These are phyloP conservation scores for Jaapia argillacea DNA, from an alignment of 768 basidiomycete genomes.

Conservation along the genomic window DNA sequence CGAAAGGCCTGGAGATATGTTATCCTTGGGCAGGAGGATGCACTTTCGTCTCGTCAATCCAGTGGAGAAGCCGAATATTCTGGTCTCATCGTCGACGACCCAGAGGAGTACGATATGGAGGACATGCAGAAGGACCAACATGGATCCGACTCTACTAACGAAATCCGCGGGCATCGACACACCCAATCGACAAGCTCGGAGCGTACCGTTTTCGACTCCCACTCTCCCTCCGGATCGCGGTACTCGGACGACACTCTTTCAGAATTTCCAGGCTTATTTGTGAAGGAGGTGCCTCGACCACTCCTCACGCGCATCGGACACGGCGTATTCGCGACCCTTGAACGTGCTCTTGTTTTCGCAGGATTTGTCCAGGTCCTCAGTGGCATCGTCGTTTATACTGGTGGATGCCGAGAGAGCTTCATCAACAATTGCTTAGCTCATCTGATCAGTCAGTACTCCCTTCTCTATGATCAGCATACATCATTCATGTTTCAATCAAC, in stretches of 20 bases:
- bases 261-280: conserved; percentile 16
- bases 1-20: conserved; percentile 47
- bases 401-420: conserved; percentile 73
- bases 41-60: conserved; percentile 5
- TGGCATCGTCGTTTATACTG: conserved; percentile 78
- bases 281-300: conserved; percentile 7
- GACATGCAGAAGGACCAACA: conserved; percentile 32
- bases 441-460: conserved; percentile 67
- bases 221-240: conserved; percentile 29
- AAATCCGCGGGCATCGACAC: conserved; percentile 26
- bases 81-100: conserved; percentile 43
- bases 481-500: conserved; percentile 2
- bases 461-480: conserved; percentile 4
- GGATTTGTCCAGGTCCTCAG: conserved; percentile 56
- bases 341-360: conserved; percentile 59
- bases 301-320: conserved; percentile 31
- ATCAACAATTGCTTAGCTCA: conserved; percentile 84
- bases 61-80: conserved; percentile 60
- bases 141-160: conserved; percentile 46
- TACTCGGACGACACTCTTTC: conserved; percentile 53
- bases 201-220: conserved; percentile 38
- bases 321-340: conserved; percentile 40
- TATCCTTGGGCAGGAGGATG: conserved; percentile 35
- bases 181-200: conserved; percentile 41
- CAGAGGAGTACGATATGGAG: conserved; percentile 40